Evolutionary conservation across 352 stramenopile genomes (phyloP).

Genomic region (Globisporangium cystogenes): DNA sequence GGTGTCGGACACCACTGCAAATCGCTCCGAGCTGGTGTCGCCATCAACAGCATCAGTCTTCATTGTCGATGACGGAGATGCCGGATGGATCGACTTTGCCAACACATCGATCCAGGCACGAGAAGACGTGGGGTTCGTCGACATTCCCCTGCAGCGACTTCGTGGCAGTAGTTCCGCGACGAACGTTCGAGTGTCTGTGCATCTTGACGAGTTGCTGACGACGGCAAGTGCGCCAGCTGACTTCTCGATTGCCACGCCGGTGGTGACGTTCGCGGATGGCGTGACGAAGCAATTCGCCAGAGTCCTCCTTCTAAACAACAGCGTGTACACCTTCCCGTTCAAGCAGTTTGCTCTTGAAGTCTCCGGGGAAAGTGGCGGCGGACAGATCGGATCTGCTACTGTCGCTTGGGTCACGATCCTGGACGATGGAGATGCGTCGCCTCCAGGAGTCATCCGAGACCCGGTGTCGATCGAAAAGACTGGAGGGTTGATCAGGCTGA

Average conservation of each 20-base stretch:
- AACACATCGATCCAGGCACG: slow-evolving; percentile 9
- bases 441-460: slow-evolving; percentile 22
- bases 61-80: slow-evolving; percentile 53
- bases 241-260: slow-evolving; percentile 19
- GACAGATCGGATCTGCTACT: slow-evolving; percentile 18
- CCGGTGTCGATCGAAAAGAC: slow-evolving; percentile 21
- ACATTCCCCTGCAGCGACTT: slow-evolving; percentile 25
- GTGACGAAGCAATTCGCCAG: slow-evolving; percentile 14
- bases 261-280: slow-evolving; percentile 34
- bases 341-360: slow-evolving; percentile 36
- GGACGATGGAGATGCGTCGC: slow-evolving; percentile 47
- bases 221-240: slow-evolving; percentile 21
- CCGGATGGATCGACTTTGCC: slow-evolving; percentile 41
- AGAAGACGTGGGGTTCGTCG: slow-evolving; percentile 22
- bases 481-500: slow-evolving; percentile 35
- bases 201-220: not conserved
- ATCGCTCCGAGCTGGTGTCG: slow-evolving; percentile 20
- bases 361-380: slow-evolving; percentile 20
- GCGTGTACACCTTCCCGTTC: slow-evolving; percentile 38
- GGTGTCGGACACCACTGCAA: slow-evolving; percentile 31
- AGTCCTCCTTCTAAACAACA: slow-evolving; percentile 38
- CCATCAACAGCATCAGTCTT: slow-evolving; percentile 18
- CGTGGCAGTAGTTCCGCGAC: slow-evolving; percentile 25
- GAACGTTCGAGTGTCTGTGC: slow-evolving; percentile 19
- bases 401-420: slow-evolving; percentile 27